These are phyloP conservation scores for Melastoma candidum DNA, from an alignment of 441 rosid genomes.

Conservation along the genomic window DNA sequence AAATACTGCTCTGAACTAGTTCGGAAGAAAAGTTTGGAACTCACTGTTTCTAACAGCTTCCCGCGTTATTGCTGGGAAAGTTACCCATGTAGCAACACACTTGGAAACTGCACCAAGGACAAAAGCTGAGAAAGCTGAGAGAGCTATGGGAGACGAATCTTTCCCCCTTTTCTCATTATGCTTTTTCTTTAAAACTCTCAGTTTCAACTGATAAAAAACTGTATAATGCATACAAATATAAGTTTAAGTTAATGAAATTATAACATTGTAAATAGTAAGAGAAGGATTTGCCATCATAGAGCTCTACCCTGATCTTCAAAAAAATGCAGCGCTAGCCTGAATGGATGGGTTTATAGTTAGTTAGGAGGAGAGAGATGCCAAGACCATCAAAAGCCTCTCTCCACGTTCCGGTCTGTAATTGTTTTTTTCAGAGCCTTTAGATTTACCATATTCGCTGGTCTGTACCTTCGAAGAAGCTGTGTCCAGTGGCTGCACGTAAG, in stretches of 20 bases:
- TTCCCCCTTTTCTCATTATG: conserved; percentile 22
- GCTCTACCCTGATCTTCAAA: no score
- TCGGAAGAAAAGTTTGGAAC: background rate
- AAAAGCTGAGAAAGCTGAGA: conserved; percentile 72
- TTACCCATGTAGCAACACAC: conserved; percentile 67
- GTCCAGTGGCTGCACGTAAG: conserved; percentile 61
- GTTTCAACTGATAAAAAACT: conserved; percentile 89
- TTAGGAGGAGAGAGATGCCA: conserved; percentile 74
- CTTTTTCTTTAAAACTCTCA: conserved; percentile 35
- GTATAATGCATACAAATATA: conserved; percentile 51
- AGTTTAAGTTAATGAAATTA: background rate
- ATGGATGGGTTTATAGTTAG: conserved; percentile 79
- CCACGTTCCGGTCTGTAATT: conserved; percentile 53
- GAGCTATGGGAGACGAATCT: conserved; percentile 46
- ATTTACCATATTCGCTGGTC: conserved; percentile 76
- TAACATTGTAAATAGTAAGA: background rate
- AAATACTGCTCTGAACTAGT: no score
- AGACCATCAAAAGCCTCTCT: conserved; percentile 74
- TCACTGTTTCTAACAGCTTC: background rate
- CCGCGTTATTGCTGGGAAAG: conserved; percentile 91
- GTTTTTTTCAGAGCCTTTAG: conserved; percentile 78
- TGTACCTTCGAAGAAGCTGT: conserved; percentile 91
- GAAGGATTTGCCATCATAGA: no score
- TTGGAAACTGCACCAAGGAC: conserved; percentile 78
- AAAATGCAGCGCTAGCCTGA: conserved; percentile 34